Base-by-base conservation (phyloP, 768 basidiomycete genomes). In the Lactifluus echinatus region DNA sequence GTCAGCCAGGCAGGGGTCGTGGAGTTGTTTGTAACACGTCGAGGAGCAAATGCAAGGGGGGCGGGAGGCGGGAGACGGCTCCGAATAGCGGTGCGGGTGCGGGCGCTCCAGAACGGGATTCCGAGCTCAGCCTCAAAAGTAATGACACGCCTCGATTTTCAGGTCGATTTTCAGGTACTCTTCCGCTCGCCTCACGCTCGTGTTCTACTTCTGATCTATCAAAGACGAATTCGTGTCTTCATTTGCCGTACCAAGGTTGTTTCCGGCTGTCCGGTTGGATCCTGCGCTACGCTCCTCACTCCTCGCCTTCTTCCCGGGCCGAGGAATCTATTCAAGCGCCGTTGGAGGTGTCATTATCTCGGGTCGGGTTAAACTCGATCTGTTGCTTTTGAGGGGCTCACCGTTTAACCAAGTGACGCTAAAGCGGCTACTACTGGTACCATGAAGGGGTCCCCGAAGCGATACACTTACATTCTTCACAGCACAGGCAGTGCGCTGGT, bases 91-190 rank as follows among this genome's bases (percentile, higher is more conserved):
- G n/a, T n/a, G n/a, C n/a, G n/a, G n/a, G n/a, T n/a, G n/a, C n/a
- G n/a, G n/a, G n/a, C n/a, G n/a, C n/a, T n/a, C n/a, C n/a, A n/a
- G n/a, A n/a, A n/a, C n/a, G n/a, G n/a, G n/a, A n/a, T n/a, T n/a
- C n/a, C n/a, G n/a, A n/a, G n/a, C n/a, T n/a, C n/a, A n/a, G n/a
- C n/a, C n/a, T n/a, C n/a, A n/a, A n/a, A n/a, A n/a, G n/a, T n/a
- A n/a, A n/a, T n/a, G n/a, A n/a, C n/a, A n/a, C n/a, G n/a, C n/a
- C n/a, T n/a, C n/a, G n/a, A n/a, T n/a, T n/a, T n/a, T n/a, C n/a
- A n/a, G n/a, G n/a, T n/a, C n/a, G n/a, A 80, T 0, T 81, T 81
- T 63, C 69, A 66, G 61, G 81, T 81, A 63, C 68, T 47, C 12
- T 48, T 4, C 14, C 3, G 1, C 14, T 8, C 15, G 8, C 28